phyloP scores from a whole-genome alignment of 352 stramenopile genomes.

The Pythium sukuiense region DNA sequence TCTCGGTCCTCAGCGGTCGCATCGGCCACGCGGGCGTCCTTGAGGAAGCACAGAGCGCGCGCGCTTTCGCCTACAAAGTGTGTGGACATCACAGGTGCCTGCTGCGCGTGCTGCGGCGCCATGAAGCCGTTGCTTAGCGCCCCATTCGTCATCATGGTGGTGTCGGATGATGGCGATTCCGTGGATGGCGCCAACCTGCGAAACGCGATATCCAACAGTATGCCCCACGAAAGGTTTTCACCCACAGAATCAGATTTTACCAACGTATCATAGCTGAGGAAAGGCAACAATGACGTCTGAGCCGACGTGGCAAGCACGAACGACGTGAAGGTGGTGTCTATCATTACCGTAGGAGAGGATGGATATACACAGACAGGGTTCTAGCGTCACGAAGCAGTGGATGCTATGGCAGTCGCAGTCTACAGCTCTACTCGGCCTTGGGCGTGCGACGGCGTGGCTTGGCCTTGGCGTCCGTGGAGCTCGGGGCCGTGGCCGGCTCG shows the following conservation, averaged over 20 bases:
- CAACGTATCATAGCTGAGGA: conserved; percentile 3
- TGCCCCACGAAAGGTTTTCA: conserved; percentile 6
- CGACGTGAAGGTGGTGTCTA: background rate
- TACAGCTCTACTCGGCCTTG: conserved; percentile 51
- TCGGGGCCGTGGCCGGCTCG: conserved; percentile 17
- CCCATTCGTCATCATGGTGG: conserved; percentile 24
- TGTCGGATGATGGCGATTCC: background rate
- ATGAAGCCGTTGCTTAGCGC: conserved; percentile 31
- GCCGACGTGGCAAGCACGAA: background rate
- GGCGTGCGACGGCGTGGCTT: conserved; percentile 58
- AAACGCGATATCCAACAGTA: conserved; percentile 5
- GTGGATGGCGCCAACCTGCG: conserved; percentile 18
- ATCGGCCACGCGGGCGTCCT: conserved; percentile 39
- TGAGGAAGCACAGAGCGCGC: conserved; percentile 59
- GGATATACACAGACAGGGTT: background rate
- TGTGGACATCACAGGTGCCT: conserved; percentile 35
- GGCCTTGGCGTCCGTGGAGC: conserved; percentile 34
- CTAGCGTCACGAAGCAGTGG: background rate
- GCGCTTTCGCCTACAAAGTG: conserved; percentile 71
- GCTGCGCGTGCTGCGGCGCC: background rate
- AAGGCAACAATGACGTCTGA: background rate
- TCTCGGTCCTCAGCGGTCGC: background rate
- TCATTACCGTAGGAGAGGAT: background rate
- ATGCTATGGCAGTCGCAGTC: background rate
- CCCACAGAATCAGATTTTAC: background rate